Evolutionary conservation across 495 filamentous ascomycete genomes (phyloP), one percentile per base, ranked within the genome.

Genomic region (Aspergillus incahuasiensis): DNA sequence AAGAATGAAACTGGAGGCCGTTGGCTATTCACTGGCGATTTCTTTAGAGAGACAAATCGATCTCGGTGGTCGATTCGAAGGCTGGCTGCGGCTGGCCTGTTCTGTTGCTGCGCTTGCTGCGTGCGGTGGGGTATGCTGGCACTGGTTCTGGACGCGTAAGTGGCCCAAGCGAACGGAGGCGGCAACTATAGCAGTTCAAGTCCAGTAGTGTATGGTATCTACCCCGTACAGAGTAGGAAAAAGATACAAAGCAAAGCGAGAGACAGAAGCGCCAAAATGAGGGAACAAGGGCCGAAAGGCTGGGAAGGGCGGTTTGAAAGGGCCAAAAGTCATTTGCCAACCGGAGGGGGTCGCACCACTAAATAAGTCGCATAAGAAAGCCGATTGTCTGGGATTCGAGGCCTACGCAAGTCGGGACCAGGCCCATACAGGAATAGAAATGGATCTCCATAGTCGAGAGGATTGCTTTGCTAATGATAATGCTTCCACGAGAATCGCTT

Each of bases 91-190:
- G 57, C 47, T 24, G 45, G 45, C 46, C 15, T 43, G 46, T 53
- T 45, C 54, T 53, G 52, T 44, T 58, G 52, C 55, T 59, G 58
- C 58, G 49, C 58, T 61, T 35, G 32, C 60, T 35, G 32, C 60
- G 63, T 66, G 63, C 60, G 60, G 63, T 66, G 57, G 63, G 63
- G 63, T 63, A 57, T 55, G 55, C 63, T 57, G 58, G 49, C 53
- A 39, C 52, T 56, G 52, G 50, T 58, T 61, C 55, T 61, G 58
- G 63, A 66, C 60, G 63, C 63, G 63, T 66, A 56, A 61, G 53
- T 59, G 47, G 57, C 46, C 56, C 48, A 56, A 58, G 42, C 56
- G 57, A 59, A 49, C 50, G 57, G 47, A 32, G 32, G 52, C 47
- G 53, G 53, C 52, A 47, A 56, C 24, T 35, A 48, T 41, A 1